A percentile compares a stretch with the other conserved stretches of the same genome.
These are phyloP conservation scores for Talaromyces islandicus DNA, from an alignment of 2,329 filamentous ascomycete species.

Conservation along the genomic window DNA sequence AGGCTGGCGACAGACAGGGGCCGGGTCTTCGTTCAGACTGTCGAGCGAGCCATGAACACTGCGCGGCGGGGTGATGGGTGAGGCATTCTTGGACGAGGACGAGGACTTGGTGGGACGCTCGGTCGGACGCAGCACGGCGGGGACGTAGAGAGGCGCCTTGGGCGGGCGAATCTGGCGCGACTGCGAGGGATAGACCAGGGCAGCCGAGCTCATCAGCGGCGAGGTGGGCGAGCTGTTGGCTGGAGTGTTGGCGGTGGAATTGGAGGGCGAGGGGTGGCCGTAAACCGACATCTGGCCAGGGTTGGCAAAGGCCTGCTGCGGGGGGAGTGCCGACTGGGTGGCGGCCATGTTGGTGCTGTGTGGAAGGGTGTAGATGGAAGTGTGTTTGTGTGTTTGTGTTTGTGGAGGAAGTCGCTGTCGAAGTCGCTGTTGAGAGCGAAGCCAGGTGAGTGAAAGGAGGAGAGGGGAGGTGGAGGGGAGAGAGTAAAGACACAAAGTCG, in stretches of 20 bases:
- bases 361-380: neutral
- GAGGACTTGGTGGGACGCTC: slow-evolving; percentile 33
- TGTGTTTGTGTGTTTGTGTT: neutral
- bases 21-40: slow-evolving; percentile 32
- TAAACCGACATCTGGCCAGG: slow-evolving; percentile 31
- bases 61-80: slow-evolving; percentile 44
- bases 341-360: slow-evolving; percentile 2
- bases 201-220: slow-evolving; percentile 38
- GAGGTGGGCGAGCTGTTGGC: slow-evolving; percentile 50
- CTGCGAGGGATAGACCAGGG: slow-evolving; percentile 35
- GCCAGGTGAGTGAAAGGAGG: neutral
- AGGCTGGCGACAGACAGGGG: slow-evolving; percentile 30
- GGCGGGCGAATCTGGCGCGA: slow-evolving; percentile 54
- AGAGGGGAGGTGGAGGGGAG: neutral
- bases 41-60: slow-evolving; percentile 53
- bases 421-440: neutral
- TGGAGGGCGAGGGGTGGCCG: slow-evolving; percentile 38
- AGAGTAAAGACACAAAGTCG: neutral
- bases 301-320: slow-evolving; percentile 9
- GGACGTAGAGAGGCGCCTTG: slow-evolving; percentile 58
- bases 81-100: slow-evolving; percentile 23
- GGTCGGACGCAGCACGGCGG: slow-evolving; percentile 57
- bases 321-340: slow-evolving; percentile 18
- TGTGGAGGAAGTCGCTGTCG: neutral
- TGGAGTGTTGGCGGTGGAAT: slow-evolving; percentile 46